These are phyloP conservation scores for Colletotrichum sidae DNA, from an alignment of 2,329 filamentous ascomycete species.

Conservation along the genomic window DNA sequence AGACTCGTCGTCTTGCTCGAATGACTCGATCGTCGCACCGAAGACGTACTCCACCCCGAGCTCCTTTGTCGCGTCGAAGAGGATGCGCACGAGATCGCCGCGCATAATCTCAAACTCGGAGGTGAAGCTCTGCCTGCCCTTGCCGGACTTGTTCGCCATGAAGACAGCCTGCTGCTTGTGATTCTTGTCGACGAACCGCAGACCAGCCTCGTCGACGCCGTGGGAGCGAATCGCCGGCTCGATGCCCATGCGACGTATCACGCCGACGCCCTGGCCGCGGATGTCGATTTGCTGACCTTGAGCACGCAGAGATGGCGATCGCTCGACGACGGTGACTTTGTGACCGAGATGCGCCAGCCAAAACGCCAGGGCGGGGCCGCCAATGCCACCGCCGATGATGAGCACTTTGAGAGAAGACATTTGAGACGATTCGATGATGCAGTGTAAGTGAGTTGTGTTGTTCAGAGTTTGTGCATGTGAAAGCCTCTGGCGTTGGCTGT, in stretches of 20 bases:
- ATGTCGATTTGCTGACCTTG: conserved; percentile 60
- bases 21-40: conserved; percentile 40
- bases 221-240: conserved; percentile 48
- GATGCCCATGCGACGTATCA: conserved; percentile 54
- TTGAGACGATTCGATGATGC: neutral
- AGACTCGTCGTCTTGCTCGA: conserved; percentile 46
- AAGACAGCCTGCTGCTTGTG: conserved; percentile 54
- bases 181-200: conserved; percentile 56
- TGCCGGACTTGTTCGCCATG: conserved; percentile 52
- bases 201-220: conserved; percentile 59
- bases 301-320: conserved; percentile 49
- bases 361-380: conserved; percentile 56
- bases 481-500: neutral
- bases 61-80: conserved; percentile 55
- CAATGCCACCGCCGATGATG: conserved; percentile 59
- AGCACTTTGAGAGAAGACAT: conserved; percentile 56
- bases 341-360: conserved; percentile 52
- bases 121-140: conserved; percentile 58
- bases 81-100: conserved; percentile 63
- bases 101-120: conserved; percentile 72
- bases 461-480: neutral
- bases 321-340: conserved; percentile 57
- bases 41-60: conserved; percentile 44
- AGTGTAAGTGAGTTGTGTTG: neutral
- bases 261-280: conserved; percentile 53